These are phyloP conservation scores for Inonotus hispidus DNA, from an alignment of 1,284 basidiomycete species.

Conservation along the genomic window DNA sequence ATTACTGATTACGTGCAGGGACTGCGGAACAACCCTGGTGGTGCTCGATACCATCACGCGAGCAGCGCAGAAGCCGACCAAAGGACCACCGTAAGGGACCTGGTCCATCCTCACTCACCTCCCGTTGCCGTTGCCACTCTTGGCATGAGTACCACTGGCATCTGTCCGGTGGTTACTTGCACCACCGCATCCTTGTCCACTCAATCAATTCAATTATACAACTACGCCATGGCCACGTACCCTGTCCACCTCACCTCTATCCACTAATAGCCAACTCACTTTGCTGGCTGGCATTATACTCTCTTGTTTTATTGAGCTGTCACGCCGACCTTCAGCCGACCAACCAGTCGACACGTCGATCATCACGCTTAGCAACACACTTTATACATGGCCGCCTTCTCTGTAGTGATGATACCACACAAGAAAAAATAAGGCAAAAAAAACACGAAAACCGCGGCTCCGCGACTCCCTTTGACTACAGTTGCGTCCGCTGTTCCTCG, in stretches of 20 bases:
- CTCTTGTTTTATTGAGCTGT: not conserved
- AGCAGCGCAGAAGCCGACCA: not conserved
- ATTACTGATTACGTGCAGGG: not conserved
- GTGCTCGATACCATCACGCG: slow-evolving; percentile 6
- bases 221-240: not conserved
- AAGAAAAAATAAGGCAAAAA: not conserved
- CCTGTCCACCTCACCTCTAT: slow-evolving; percentile 4
- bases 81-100: not conserved
- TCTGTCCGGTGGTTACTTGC: too few species aligned
- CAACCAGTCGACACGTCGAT: not conserved
- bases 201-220: not conserved
- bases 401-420: not conserved
- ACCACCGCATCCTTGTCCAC: not conserved
- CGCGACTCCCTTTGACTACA: not conserved
- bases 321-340: not conserved
- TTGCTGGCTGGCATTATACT: not conserved
- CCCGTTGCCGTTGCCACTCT: not conserved
- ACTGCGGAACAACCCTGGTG: slow-evolving; percentile 4
- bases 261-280: not conserved
- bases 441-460: not conserved
- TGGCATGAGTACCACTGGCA: not conserved
- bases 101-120: too few species aligned
- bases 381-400: not conserved
- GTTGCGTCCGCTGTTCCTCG: not conserved
- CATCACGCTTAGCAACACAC: slow-evolving; percentile 3